Evolutionary conservation across 176 grass and related monocot genomes (phyloP), one percentile per base, ranked within the genome.

Genomic region (Rhynchospora breviuscula): DNA sequence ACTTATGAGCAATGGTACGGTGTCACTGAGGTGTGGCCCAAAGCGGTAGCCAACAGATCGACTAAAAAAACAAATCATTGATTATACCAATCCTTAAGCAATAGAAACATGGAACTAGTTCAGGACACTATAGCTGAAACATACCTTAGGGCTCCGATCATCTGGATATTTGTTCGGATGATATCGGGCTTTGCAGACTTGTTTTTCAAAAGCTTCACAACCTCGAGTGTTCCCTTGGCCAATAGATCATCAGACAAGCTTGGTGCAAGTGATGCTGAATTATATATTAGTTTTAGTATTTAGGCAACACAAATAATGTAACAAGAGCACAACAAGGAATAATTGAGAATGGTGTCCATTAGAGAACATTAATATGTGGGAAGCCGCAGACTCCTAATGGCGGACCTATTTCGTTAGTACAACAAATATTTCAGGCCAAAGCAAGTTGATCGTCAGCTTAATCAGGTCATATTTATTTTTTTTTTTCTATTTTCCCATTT

Each of bases 131-230:
- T 51, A 75, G 18, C n/a, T 61, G 59, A 61, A 69, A 60, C 35
- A 64, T 91, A 99, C 96, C 96, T 99, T 85, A 99, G 83, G 88
- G 96, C 90, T 58, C 96, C 96, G 85, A 99, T 99, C 96, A 99
- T 95, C 83, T 93, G 96, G 80, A 99, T 99, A 84, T 95, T 99
- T 83, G 96, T 95, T 78, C 96, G 87, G 17, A 87, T 88, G 76
- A 99, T 93, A 67, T 99, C 96, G 72, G 93, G 89, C 59, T 93
- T 99, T 57, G 75, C 82, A 49, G 73, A 84, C 85, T 83, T 95
- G 66, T 87, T 95, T 87, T 93, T 93, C 48, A 95, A 92, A 78
- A 95, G 86, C 11, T 81, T 78, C 52, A 99, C 88, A 43, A 95
- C 91, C 79, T 99, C 89, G 33, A 43, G 87, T 82, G 93, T 95